Evolutionary conservation across 2,329 filamentous ascomycete species (phyloP), one percentile per base, ranked within the genome.

Genomic region (Colletotrichum abscissum): DNA sequence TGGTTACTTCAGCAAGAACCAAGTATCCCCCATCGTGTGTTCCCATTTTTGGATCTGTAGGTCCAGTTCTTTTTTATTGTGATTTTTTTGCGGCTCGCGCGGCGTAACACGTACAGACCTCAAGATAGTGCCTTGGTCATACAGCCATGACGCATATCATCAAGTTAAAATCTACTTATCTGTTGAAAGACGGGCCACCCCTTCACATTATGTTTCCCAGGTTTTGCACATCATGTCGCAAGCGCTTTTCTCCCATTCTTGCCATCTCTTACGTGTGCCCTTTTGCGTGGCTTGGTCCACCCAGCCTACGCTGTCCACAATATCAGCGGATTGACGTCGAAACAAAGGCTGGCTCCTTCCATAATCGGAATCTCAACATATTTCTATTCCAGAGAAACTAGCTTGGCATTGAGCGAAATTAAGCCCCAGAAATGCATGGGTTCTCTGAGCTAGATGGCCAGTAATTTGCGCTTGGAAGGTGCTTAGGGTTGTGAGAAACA

Each of bases 261-360:
- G 9, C 16, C 26, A 16, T 56, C 19, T 65, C n/a, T 33, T 19
- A 16, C 6, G 7, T 70, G 19, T 26, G 38, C 22, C 28, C 38
- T 57, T 33, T n/a, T 24, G 12, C 63, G 56, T 67, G 35, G 30
- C 46, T 58, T 38, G 63, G 30, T 67, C 38, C 46, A 65, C 30
- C n/a, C n/a, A 24, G 55, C 46, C 55, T 24, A 38, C 26, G 49
- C 12, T 11, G 12, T 52, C n/a, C 12, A 46, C 46, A 28, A 22
- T 65, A 38, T 52, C 22, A 22, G 33, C 56, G 24, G 60, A 73
- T 70, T 59, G 30, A 42, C 16, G 42, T 22, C 14, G 35, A 11
- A 14, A 68, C 24, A 22, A 35, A n/a, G 12, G 28, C 19, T 19
- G 11, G 12, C 28, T 33, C 11, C 57, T 16, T 12, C 9, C 8